Evolutionary conservation across 345 rosid genomes (phyloP), one percentile per base, ranked within the genome.

Genomic region (Brassica rapa): DNA sequence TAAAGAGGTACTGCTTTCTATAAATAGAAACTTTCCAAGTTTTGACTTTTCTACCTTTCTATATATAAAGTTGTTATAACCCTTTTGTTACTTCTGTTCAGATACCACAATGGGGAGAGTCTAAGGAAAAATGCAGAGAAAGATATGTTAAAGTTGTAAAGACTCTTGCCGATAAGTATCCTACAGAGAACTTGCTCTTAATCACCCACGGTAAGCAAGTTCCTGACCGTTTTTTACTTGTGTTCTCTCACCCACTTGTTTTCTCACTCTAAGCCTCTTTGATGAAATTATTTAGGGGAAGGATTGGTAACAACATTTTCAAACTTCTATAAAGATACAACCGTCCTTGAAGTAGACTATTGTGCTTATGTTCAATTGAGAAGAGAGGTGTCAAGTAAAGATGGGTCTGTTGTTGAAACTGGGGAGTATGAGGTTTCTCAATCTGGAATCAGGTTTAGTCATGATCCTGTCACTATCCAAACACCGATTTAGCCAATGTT

Each of bases 101-200:
- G 98, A 19, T 90, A 80, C 99, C 99, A 0, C 60, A 66, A 66
- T 91, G 97, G 98, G 94, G 80, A 43, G 99, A 95, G 75, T 43
- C 87, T 0, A 75, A 72, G 15, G 43, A 1, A 29, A 81, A 64
- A 19, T 81, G 96, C 10, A 83, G 89, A 79, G 79, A 63, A 9
- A 86, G 96, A 68, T 95, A 87, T 82, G 82, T 78, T 37, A 79
- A 84, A 23, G 82, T 83, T 19, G 78, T 95, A 3, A 85, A 82
- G 72, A 82, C 88, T 1, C 93, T 93, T 7, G 92, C 94, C 0
- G 87, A 91, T 85, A 89, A 80, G 82, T 91, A 90, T 86, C 97
- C 98, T 51, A 63, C 78, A 35, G 93, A 95, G 68, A 93, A 93
- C 72, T 77, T 95, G 88, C 85, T 91, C 68, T 84, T 95, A 27